Conservation (phyloP, 2,329 filamentous ascomycete species). For the Septoria petroselini region DNA sequence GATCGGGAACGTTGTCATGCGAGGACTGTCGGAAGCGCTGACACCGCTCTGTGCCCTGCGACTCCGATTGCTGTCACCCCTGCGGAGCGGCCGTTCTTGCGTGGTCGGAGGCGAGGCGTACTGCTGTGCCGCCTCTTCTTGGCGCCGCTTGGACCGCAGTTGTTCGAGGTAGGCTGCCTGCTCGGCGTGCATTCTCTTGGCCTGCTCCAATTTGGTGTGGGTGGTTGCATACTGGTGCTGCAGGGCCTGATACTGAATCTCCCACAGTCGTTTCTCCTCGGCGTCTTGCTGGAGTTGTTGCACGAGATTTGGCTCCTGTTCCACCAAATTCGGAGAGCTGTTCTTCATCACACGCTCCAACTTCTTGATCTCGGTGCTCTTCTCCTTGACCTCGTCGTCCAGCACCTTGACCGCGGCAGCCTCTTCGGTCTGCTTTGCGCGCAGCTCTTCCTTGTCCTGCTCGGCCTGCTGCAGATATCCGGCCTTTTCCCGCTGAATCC, state of each 20-base stretch:
- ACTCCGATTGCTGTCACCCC: constrained; percentile 43
- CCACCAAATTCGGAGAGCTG: constrained; percentile 44
- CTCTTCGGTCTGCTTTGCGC: constrained; percentile 44
- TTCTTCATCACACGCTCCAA: constrained; percentile 64
- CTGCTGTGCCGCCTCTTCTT: constrained; percentile 30
- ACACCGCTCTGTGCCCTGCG: constrained; percentile 40
- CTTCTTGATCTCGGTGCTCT: constrained; percentile 67
- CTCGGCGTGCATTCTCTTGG: constrained; percentile 47
- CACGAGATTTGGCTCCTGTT: constrained; percentile 34
- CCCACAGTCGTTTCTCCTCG: constrained; percentile 43
- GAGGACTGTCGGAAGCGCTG: constrained; percentile 33
- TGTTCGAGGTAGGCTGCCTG: constrained; percentile 31
- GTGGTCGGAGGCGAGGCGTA: constrained; percentile 28
- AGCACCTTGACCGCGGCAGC: constrained; percentile 55
- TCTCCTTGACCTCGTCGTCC: constrained; percentile 71
- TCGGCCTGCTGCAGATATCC: constrained; percentile 39
- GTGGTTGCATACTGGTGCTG: constrained; percentile 35
- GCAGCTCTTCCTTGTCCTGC: constrained; percentile 42
- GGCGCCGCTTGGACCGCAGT: constrained; percentile 32
- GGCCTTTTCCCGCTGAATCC: constrained; percentile 42
- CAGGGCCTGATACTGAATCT: constrained; percentile 35
- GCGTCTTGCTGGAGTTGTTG: constrained; percentile 38
- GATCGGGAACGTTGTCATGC: constrained; percentile 28
- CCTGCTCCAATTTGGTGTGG: constrained; percentile 35
- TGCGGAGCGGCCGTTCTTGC: constrained; percentile 25